Evolutionary conservation across 306 rosid species (phyloP).

Genomic region (Begonia loranthoides): DNA sequence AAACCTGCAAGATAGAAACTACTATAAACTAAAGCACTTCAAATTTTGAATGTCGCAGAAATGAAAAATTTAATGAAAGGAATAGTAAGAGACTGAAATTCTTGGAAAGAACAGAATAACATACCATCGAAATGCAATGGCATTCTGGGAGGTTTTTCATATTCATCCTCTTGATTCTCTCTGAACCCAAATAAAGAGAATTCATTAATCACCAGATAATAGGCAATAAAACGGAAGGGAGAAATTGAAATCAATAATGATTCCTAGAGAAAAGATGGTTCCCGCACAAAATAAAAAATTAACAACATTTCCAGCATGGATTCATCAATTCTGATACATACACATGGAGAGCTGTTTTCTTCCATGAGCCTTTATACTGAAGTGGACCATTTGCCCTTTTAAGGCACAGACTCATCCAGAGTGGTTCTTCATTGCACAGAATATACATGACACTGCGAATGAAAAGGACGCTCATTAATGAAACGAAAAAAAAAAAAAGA

Average conservation of each 20-base stretch:
- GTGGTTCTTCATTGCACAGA: conserved; percentile 78
- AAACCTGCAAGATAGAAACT: conserved; percentile 43
- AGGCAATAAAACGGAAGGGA: neutral
- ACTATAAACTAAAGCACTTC: neutral
- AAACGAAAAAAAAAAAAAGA: conserved; percentile 11
- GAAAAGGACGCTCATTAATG: neutral
- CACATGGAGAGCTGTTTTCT: conserved; percentile 63
- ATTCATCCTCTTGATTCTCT: conserved; percentile 30
- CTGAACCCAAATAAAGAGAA: conserved; percentile 18
- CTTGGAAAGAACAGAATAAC: neutral
- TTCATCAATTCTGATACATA: conserved; percentile 19
- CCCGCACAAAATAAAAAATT: too few relatives aligned
- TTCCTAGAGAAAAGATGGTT: neutral
- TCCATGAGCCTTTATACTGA: conserved; percentile 81
- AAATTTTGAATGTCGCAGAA: neutral
- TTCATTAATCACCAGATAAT: neutral
- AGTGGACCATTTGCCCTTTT: conserved; percentile 43
- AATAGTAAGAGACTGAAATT: too few relatives aligned
- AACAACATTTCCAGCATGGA: too few relatives aligned
- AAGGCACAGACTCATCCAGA: conserved; percentile 82
- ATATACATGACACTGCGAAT: conserved; percentile 73
- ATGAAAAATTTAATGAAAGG: neutral
- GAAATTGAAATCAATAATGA: conserved; percentile 3
- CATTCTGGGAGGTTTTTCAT: conserved; percentile 19
- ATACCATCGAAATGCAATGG: conserved; percentile 63